A percentile compares a stretch with the other conserved stretches of the same genome.
These are phyloP conservation scores for Panaeolus papilionaceus DNA, from an alignment of 768 basidiomycete species.

Conservation along the genomic window DNA sequence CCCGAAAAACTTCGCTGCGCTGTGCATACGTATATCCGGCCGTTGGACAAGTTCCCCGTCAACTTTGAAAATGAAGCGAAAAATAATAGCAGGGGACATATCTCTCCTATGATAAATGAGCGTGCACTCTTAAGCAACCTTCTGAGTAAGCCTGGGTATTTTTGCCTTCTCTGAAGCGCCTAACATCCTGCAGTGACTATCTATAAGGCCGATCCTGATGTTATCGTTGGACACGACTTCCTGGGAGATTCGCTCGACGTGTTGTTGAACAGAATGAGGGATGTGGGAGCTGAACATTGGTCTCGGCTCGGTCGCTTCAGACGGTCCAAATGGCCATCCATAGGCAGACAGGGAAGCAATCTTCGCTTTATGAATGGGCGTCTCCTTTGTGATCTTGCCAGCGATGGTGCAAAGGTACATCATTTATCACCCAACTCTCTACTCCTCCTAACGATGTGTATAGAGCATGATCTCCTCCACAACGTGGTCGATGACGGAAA, in stretches of 20 bases:
- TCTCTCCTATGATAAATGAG: conserved; percentile 82
- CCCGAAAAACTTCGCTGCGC: conserved; percentile 85
- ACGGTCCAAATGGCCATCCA: conserved; percentile 79
- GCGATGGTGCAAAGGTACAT: conserved; percentile 90
- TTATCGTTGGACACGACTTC: conserved; percentile 95
- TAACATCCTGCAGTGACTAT: conserved; percentile 60
- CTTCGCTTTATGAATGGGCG: conserved; percentile 84
- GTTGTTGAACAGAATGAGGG: conserved; percentile 88
- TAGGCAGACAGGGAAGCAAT: conserved; percentile 86
- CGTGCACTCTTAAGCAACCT: conserved; percentile 84
- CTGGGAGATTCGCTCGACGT: conserved; percentile 90
- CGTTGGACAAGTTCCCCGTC: conserved; percentile 85
- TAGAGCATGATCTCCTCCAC: conserved; percentile 97
- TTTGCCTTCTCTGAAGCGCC: not conserved
- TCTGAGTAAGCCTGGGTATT: conserved; percentile 55
- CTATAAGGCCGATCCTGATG: conserved; percentile 90
- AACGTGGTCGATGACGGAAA: conserved; percentile 98
- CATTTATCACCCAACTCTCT: not conserved
- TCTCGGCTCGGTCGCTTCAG: conserved; percentile 92
- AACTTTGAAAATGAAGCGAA: conserved; percentile 79
- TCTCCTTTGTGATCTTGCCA: conserved; percentile 90
- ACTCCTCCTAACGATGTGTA: not conserved
- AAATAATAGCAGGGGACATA: conserved; percentile 66
- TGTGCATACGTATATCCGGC: conserved; percentile 89
- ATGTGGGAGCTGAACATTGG: conserved; percentile 92